phyloP scores from a whole-genome alignment of 2,329 filamentous ascomycete species.

The Magnaporthiopsis rhizophila region DNA sequence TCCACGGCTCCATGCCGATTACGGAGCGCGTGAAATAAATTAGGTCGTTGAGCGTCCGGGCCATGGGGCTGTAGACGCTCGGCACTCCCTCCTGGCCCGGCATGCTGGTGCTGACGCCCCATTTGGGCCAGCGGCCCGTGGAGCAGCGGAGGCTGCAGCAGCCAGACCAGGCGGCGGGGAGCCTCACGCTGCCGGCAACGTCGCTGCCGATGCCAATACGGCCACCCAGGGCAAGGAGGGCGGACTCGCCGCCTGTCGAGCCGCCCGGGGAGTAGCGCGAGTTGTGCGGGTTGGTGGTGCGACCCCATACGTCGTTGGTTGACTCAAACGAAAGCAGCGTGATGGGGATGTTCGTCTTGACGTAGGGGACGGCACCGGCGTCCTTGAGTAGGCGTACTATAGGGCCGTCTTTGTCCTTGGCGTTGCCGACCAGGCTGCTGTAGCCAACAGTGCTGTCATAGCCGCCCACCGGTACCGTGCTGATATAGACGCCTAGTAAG shows the following conservation, averaged over 20 bases:
- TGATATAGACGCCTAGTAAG: neutral
- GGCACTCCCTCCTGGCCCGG: slow-evolving; percentile 85
- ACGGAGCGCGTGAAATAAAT: slow-evolving; percentile 75
- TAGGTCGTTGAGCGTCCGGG: slow-evolving; percentile 73
- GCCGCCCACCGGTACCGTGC: slow-evolving; percentile 65
- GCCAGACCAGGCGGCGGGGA: slow-evolving; percentile 81
- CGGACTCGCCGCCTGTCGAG: slow-evolving; percentile 78
- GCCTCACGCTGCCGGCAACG: slow-evolving; percentile 81
- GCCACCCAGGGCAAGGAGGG: slow-evolving; percentile 72
- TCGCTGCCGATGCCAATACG: slow-evolving; percentile 87
- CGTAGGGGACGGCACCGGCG: slow-evolving; percentile 81
- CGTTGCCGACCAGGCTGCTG: slow-evolving; percentile 63
- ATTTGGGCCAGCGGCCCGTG: slow-evolving; percentile 84
- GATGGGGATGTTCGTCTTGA: slow-evolving; percentile 85
- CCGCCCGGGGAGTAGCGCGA: slow-evolving; percentile 79
- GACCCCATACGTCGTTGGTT: slow-evolving; percentile 71
- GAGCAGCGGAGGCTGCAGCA: slow-evolving; percentile 83
- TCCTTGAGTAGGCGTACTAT: slow-evolving; percentile 74
- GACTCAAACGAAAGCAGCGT: slow-evolving; percentile 84
- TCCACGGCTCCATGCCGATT: slow-evolving; percentile 79
- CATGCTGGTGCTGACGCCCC: slow-evolving; percentile 79
- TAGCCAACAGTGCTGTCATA: slow-evolving; percentile 81
- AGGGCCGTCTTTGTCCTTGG: slow-evolving; percentile 55
- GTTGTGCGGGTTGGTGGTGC: slow-evolving; percentile 75
- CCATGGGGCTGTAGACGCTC: slow-evolving; percentile 88